These are phyloP conservation scores for Erodium moschatum DNA, from an alignment of 441 rosid species.

Conservation along the genomic window DNA sequence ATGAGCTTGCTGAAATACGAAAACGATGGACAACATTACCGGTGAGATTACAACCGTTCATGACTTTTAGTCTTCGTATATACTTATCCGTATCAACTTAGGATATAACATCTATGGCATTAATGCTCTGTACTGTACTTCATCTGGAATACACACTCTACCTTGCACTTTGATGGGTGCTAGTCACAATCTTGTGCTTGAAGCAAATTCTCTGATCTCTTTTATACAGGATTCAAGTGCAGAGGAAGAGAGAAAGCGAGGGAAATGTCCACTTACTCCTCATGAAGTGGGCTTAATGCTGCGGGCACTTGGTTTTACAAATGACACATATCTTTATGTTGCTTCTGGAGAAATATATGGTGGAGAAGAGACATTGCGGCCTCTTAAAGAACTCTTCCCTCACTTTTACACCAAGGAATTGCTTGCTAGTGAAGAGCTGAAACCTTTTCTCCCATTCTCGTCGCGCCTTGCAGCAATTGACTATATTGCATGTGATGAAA, in stretches of 20 bases:
- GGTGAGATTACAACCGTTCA: slow-evolving; percentile 44
- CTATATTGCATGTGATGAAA: slow-evolving; percentile 82
- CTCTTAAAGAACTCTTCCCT: slow-evolving; percentile 79
- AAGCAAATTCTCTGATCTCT: not conserved
- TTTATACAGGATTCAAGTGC: slow-evolving; percentile 67
- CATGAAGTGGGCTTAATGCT: slow-evolving; percentile 92
- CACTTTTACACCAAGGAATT: slow-evolving; percentile 88
- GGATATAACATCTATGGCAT: not conserved
- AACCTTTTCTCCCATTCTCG: slow-evolving; percentile 66
- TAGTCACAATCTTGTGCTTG: slow-evolving; percentile 4
- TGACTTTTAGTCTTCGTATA: slow-evolving; percentile 6
- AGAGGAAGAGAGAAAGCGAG: slow-evolving; percentile 77
- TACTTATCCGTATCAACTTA: not conserved
- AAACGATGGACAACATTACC: slow-evolving; percentile 95
- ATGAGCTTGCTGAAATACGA: slow-evolving; percentile 81
- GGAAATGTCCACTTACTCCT: slow-evolving; percentile 95
- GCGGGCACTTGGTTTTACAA: slow-evolving; percentile 83
- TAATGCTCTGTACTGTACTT: not conserved
- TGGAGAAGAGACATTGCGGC: slow-evolving; percentile 77
- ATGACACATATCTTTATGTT: slow-evolving; percentile 73
- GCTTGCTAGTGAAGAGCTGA: slow-evolving; percentile 72
- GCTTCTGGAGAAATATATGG: slow-evolving; percentile 99
- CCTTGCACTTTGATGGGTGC: slow-evolving; percentile 1
- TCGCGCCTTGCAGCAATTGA: slow-evolving; percentile 91
- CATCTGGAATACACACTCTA: not conserved